Conservation (phyloP, 1,284 basidiomycete genomes). For the Xanthoconium separans region DNA sequence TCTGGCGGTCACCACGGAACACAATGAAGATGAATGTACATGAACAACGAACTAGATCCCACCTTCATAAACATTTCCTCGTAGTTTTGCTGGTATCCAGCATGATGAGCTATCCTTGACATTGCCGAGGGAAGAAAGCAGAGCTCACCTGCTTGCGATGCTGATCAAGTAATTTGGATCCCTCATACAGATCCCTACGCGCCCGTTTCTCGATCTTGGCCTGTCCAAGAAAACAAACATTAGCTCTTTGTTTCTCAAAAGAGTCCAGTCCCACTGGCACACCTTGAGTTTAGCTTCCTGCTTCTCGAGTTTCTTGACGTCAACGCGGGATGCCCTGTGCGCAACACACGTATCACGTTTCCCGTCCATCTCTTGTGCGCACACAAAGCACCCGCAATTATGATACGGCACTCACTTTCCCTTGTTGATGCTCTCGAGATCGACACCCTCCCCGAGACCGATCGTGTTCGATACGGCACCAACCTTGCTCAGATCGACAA, state of each 20-base stretch:
- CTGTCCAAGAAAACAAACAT: slow-evolving; percentile 33
- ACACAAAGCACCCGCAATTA: slow-evolving; percentile 5
- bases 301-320: slow-evolving; percentile 97
- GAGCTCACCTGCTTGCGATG: slow-evolving; percentile 79
- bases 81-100: slow-evolving; percentile 74
- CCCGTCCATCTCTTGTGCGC: slow-evolving; percentile 4
- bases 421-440: slow-evolving; percentile 93
- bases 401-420: slow-evolving; percentile 67
- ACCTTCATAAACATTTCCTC: slow-evolving; percentile 99
- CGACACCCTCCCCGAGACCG: slow-evolving; percentile 83
- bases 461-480: slow-evolving; percentile 84
- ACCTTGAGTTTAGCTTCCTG: slow-evolving; percentile 96
- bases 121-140: neutral
- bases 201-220: slow-evolving; percentile 97
- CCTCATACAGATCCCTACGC: slow-evolving; percentile 89
- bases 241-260: neutral
- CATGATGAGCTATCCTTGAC: slow-evolving; percentile 9
- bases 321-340: slow-evolving; percentile 86
- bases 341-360: slow-evolving; percentile 14
- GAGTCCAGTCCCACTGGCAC: neutral
- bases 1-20: slow-evolving; percentile 42
- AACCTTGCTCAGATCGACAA: slow-evolving; percentile 90
- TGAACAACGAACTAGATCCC: neutral
- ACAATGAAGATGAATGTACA: neutral
- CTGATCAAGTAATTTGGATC: slow-evolving; percentile 92